Conservation (phyloP, 2,329 filamentous ascomycete species). For the Arthrobotrys sinensis region DNA sequence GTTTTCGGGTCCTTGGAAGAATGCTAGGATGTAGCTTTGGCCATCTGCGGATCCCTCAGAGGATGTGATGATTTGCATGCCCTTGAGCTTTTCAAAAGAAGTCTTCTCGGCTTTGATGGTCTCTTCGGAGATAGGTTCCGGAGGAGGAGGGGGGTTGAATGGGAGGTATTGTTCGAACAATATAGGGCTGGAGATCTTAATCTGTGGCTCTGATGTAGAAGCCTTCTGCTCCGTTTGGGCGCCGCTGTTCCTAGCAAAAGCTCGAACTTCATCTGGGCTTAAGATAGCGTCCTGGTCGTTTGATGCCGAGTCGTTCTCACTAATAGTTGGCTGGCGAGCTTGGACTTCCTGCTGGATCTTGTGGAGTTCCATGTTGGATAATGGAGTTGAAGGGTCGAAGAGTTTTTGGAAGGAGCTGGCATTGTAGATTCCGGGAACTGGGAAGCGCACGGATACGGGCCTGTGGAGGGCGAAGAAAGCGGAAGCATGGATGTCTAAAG, state of each 20-base stretch:
- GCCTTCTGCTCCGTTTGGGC: conserved; percentile 69
- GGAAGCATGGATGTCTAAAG: conserved; percentile 84
- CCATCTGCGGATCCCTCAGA: conserved; percentile 15
- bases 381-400: conserved; percentile 76
- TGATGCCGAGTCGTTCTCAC: conserved; percentile 61
- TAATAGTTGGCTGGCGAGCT: conserved; percentile 70
- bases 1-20: conserved; percentile 73
- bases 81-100: conserved; percentile 27
- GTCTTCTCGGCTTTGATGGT: conserved; percentile 61
- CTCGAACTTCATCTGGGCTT: conserved; percentile 74
- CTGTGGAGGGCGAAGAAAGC: conserved; percentile 97
- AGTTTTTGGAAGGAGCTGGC: conserved; percentile 86
- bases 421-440: conserved; percentile 80
- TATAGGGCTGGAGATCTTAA: conserved; percentile 78
- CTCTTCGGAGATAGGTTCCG: conserved; percentile 72
- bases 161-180: conserved; percentile 81
- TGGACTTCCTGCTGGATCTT: conserved; percentile 76
- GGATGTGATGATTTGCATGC: conserved; percentile 32
- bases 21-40: conserved; percentile 36
- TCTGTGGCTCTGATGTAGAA: conserved; percentile 70
- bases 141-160: conserved; percentile 87
- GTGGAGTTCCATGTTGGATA: conserved; percentile 67
- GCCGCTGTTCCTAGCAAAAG: conserved; percentile 65
- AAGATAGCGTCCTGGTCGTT: conserved; percentile 72
- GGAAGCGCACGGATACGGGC: conserved; percentile 88